These are phyloP conservation scores for Neurospora terricola DNA, from an alignment of 495 filamentous ascomycete species.

Conservation along the genomic window DNA sequence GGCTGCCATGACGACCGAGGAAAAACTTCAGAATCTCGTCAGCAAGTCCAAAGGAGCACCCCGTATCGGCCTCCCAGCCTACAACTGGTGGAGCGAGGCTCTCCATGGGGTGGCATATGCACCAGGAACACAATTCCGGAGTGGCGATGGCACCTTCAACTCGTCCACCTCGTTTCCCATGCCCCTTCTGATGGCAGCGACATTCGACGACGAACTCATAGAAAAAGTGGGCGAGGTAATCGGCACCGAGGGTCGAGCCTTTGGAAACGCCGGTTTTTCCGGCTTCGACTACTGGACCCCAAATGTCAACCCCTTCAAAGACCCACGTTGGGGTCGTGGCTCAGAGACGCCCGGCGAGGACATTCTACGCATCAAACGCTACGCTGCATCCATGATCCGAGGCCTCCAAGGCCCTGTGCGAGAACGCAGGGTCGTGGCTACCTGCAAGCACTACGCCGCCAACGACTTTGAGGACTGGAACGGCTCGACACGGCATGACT, in stretches of 20 bases:
- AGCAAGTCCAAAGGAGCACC: conserved; percentile 26
- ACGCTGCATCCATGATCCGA: conserved; percentile 25
- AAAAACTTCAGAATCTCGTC: conserved; percentile 33
- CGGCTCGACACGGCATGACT: conserved; percentile 13
- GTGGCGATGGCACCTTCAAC: conserved; percentile 19
- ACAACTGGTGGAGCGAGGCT: conserved; percentile 44
- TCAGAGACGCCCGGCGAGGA: conserved; percentile 28
- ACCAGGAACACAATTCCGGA: conserved; percentile 23
- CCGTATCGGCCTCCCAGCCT: conserved; percentile 31
- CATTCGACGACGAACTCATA: conserved; percentile 39
- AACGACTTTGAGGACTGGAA: conserved; percentile 26
- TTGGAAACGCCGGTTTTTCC: conserved; percentile 48
- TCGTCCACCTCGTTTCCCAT: conserved; percentile 37
- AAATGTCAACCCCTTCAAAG: conserved; percentile 17
- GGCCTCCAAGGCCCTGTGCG: conserved; percentile 11
- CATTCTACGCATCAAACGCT: conserved; percentile 27
- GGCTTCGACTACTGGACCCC: conserved; percentile 40
- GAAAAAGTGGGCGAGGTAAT: conserved; percentile 31
- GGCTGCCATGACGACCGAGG: conserved; percentile 29
- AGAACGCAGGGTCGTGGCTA: conserved; percentile 10
- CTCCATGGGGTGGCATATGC: conserved; percentile 34
- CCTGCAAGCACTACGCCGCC: conserved; percentile 36
- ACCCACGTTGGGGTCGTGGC: conserved; percentile 33
- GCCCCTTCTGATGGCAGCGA: conserved; percentile 32
- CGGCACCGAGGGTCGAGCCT: conserved; percentile 55